Evolutionary conservation across 768 basidiomycete species (phyloP), one percentile per base, ranked within the genome.

Genomic region (Amanita fuliginea): DNA sequence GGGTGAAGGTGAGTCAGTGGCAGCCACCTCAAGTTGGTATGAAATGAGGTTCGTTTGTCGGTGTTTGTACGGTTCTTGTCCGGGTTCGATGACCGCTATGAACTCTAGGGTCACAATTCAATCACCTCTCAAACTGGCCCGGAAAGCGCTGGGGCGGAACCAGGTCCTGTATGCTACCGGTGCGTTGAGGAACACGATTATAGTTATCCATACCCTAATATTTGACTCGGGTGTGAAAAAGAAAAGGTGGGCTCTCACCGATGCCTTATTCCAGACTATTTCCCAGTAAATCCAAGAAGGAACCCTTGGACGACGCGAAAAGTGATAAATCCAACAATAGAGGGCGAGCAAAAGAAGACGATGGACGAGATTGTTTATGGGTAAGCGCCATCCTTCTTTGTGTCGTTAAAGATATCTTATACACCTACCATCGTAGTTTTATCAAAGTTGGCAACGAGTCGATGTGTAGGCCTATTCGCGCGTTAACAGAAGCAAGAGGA

Each of bases 361-460:
- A 60, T 92, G 28, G 89, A 94, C 58, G 91, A 95, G 62, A 81
- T 95, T 34, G 85, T 92, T 8, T 93, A 88, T 54, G 94, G 89
- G 87, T 88, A 33, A 13, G 77, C 63, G n/a, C 26, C 14, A 8
- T 14, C 39, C 33, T n/a, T 18, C 7, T 39, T 3, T 30, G 7
- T 51, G 35, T 16, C 49, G 16, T 28, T 19, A n/a, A n/a, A n/a
- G n/a, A n/a, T 3, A 33, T 19, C 14, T 16, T 32, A n/a, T n/a
- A n/a, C n/a, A n/a, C n/a, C n/a, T n/a, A n/a, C n/a, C 0, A 24
- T 24, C 22, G 5, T 43, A 90, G 92, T 4, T 96, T 93, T 64
- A 85, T 97, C 67, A 90, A 93, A 59, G 92, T 95, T 7, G 94
- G 93, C 8, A 96, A 96, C 57, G 94, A 97, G 69, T 93, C 90